Percentiles rank a stretch among this genome's conserved stretches.
Conservation (phyloP, 106 monocot genomes). For the Dioscorea dumetorum region DNA sequence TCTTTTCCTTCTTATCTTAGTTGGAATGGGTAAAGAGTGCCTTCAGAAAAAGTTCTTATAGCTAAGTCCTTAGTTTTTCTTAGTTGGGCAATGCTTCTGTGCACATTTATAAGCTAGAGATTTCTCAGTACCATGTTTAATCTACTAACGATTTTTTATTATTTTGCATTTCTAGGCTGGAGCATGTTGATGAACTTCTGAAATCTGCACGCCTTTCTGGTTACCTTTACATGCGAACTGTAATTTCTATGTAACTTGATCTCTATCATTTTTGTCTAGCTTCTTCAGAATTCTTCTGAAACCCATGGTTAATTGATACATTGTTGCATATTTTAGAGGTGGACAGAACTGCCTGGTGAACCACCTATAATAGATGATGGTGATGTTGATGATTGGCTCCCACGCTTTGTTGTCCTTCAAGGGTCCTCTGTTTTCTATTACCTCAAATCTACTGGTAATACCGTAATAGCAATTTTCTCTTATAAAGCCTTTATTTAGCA, state of each 20-base stretch:
- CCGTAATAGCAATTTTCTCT: constrained; percentile 21
- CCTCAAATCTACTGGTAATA: constrained; percentile 78
- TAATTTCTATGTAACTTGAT: constrained; percentile 19
- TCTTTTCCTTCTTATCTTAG: not conserved
- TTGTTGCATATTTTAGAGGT: constrained; percentile 41
- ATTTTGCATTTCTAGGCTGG: constrained; percentile 42
- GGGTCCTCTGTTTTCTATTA: constrained; percentile 73
- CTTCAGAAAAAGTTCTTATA: not conserved
- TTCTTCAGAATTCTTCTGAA: not conserved
- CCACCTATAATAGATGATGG: constrained; percentile 87
- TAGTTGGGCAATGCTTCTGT: not conserved
- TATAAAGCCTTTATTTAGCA: not conserved
- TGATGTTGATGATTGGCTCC: constrained; percentile 91
- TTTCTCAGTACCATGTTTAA: not conserved
- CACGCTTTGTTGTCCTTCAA: constrained; percentile 83
- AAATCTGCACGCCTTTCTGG: constrained; percentile 69
- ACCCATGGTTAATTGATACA: not conserved
- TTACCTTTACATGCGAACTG: constrained; percentile 79
- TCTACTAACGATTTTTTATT: not conserved
- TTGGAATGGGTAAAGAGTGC: not conserved
- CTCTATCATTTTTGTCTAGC: not conserved
- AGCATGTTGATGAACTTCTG: constrained; percentile 87
- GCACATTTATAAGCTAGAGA: not conserved
- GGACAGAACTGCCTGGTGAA: constrained; percentile 85
- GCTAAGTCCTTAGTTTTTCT: not conserved